These are phyloP conservation scores for Amyloporia xantha DNA, from an alignment of 768 basidiomycete genomes.

Conservation along the genomic window DNA sequence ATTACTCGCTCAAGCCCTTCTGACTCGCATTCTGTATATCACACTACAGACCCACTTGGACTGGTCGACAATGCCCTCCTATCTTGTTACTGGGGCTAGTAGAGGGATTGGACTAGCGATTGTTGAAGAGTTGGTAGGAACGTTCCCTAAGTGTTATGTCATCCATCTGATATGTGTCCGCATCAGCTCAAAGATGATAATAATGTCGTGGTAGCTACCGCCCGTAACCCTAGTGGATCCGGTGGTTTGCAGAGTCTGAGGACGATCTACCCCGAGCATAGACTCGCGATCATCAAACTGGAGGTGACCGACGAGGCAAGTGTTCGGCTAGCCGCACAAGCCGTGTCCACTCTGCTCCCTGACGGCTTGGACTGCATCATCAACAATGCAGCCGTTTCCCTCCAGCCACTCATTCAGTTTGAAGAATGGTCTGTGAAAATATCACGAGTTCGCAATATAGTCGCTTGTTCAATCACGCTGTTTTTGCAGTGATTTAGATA, in stretches of 20 bases:
- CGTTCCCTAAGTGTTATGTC: too few relatives aligned
- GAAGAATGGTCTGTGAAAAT: background rate
- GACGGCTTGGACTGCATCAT: constrained; percentile 1
- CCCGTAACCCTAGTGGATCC: background rate
- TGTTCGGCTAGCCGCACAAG: background rate
- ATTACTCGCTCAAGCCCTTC: background rate
- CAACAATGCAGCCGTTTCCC: background rate
- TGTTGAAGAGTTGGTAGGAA: background rate
- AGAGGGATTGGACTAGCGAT: background rate
- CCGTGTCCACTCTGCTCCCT: background rate
- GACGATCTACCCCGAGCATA: background rate
- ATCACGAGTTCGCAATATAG: background rate
- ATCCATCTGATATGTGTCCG: too few relatives aligned
- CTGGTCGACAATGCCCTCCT: background rate
- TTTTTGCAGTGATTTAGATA: background rate
- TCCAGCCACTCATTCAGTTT: background rate
- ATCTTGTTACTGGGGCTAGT: background rate
- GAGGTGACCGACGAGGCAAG: background rate
- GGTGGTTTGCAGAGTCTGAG: background rate
- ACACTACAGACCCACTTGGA: background rate
- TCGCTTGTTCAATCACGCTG: background rate
- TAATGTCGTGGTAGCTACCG: background rate
- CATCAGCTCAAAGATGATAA: background rate
- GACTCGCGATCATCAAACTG: background rate
- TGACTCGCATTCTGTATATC: background rate